Evolutionary conservation across 192 early-diverging fungal genomes (phyloP), one percentile per base, ranked within the genome.

Genomic region (Coemansia sp.): DNA sequence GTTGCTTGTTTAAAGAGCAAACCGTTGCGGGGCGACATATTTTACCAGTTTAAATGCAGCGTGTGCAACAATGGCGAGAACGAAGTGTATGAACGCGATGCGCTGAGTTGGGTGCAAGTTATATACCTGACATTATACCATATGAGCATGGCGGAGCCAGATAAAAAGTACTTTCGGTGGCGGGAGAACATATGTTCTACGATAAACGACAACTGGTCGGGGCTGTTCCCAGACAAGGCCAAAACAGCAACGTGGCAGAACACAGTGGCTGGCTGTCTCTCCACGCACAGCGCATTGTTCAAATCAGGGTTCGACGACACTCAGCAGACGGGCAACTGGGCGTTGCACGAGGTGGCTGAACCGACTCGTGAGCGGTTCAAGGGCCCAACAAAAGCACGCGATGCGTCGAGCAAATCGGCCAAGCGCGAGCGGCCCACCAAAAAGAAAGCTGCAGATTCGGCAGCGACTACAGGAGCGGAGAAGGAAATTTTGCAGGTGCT

Each of bases 211-310:
- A 72, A 91, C 60, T 94, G 93, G 93, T 84, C 88, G 5, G 78
- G 87, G 36, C 65, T 94, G 36, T 69, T 85, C 26, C 87, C 87
- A 0, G 89, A 82, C 21, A 89, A 90, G 68, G 67, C 81, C 31
- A 85, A 90, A 68, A 85, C 88, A 1, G 83, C 85, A 1, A 93
- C 90, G 1, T 94, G 93, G 93, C 85, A 89, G 34, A 95, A 95
- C 70, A 93, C 91, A 2, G 85, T 95, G 5, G 91, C 91, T 2
- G 91, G 90, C 51, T 86, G 87, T 23, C 64, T 95, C 20, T 95
- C 91, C 4, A 92, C 90, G 8, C 89, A 93, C n/a, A 82, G 79
- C 11, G 69, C 83, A 19, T 78, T 89, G 46, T 94, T 94, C 52
- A 63, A 81, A 15, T 92, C 91, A 7, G 93, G 93, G 28, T 83